These are phyloP conservation scores for Rubroboletus pulcherrimus DNA, from an alignment of 768 basidiomycete genomes.

Conservation along the genomic window DNA sequence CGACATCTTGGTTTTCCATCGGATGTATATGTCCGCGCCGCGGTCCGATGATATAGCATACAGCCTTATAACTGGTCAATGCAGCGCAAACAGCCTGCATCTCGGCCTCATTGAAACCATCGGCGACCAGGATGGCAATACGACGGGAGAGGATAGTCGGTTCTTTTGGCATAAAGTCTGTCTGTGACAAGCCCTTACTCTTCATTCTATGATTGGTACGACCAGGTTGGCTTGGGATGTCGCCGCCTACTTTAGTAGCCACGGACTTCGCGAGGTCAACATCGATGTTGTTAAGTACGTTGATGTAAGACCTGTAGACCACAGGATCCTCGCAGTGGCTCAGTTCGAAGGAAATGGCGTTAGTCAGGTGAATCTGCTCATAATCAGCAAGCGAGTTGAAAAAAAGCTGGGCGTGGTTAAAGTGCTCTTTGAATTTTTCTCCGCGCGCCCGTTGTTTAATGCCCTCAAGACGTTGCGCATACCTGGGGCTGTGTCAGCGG, in stretches of 20 bases:
- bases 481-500: constrained; percentile 32
- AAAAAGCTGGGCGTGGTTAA: constrained; percentile 71
- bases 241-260: constrained; percentile 60
- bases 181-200: constrained; percentile 56
- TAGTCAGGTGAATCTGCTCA: constrained; percentile 70
- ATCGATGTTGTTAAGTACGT: constrained; percentile 69
- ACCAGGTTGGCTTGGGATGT: constrained; percentile 48
- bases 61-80: constrained; percentile 49
- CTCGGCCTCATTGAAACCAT: constrained; percentile 65
- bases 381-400: constrained; percentile 69
- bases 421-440: constrained; percentile 76
- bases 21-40: constrained; percentile 50
- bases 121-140: constrained; percentile 72
- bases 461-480: constrained; percentile 46
- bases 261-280: constrained; percentile 67
- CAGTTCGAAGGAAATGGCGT: constrained; percentile 78
- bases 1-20: constrained; percentile 27
- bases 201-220: constrained; percentile 56
- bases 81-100: constrained; percentile 56
- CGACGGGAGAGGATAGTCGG: constrained; percentile 64
- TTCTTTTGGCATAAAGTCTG: constrained; percentile 47
- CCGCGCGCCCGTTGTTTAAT: constrained; percentile 62
- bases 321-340: constrained; percentile 75
- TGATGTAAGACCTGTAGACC: constrained; percentile 67
- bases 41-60: constrained; percentile 64